These are phyloP conservation scores for Tuber umbilicatum DNA, from an alignment of 495 filamentous ascomycete genomes.

Conservation along the genomic window DNA sequence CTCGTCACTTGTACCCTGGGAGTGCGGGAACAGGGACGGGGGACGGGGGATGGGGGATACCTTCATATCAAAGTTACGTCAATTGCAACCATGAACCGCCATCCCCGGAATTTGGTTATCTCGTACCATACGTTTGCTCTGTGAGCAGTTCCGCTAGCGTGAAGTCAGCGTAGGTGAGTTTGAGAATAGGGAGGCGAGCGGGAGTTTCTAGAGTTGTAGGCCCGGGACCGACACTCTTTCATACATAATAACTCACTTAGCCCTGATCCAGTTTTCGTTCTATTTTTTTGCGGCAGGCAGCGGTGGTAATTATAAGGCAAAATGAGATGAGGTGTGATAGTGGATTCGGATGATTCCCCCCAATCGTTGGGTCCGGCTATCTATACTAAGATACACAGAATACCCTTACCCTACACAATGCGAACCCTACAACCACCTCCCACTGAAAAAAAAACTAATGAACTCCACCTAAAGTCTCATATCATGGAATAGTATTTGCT, in stretches of 20 bases:
- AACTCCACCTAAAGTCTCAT: too few relatives aligned
- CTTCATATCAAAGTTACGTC: conserved; percentile 56
- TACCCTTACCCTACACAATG: too few relatives aligned
- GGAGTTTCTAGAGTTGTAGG: conserved; percentile 37
- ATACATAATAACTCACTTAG: neutral
- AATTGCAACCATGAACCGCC: conserved; percentile 82
- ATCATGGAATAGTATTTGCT: too few relatives aligned
- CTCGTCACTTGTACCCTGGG: neutral
- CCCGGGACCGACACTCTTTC: conserved; percentile 36
- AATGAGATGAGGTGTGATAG: neutral
- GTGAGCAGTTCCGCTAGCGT: conserved; percentile 24
- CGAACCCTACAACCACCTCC: too few relatives aligned
- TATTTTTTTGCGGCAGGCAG: neutral
- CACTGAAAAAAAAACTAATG: too few relatives aligned
- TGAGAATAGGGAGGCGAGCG: conserved; percentile 33
- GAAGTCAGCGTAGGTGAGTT: conserved; percentile 25
- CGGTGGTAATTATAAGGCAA: neutral
- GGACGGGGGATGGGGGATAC: conserved; percentile 49
- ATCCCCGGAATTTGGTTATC: conserved; percentile 59
- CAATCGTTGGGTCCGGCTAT: too few relatives aligned
- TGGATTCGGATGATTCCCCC: too few relatives aligned
- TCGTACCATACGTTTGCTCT: conserved; percentile 42
- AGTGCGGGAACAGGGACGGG: neutral
- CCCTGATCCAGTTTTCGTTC: neutral
- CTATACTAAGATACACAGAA: too few relatives aligned